These are phyloP conservation scores for Globisporangium cylindrosporum DNA, from an alignment of 352 stramenopile genomes.

Conservation along the genomic window DNA sequence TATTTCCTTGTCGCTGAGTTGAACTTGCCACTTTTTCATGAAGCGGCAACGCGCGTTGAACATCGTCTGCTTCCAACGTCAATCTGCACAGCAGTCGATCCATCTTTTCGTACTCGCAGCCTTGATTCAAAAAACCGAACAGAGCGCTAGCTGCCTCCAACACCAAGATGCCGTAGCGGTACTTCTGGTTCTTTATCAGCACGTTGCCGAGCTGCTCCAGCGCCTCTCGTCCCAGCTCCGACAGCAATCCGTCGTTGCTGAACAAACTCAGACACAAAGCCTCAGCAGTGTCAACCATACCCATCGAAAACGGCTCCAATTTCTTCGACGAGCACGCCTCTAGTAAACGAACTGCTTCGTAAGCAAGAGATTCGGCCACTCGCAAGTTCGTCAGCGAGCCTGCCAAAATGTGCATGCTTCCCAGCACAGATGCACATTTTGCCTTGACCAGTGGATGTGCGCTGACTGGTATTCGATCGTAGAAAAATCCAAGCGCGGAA, in stretches of 20 bases:
- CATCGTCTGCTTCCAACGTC: slow-evolving; percentile 73
- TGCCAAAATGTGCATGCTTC: slow-evolving; percentile 45
- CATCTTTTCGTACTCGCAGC: slow-evolving; percentile 71
- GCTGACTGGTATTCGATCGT: slow-evolving; percentile 42
- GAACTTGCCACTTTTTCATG: slow-evolving; percentile 77
- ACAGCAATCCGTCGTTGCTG: slow-evolving; percentile 74
- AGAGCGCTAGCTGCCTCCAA: slow-evolving; percentile 65
- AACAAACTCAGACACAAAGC: slow-evolving; percentile 58
- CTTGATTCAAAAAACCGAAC: slow-evolving; percentile 69
- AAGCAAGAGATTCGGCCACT: slow-evolving; percentile 63
- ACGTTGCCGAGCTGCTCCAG: slow-evolving; percentile 75
- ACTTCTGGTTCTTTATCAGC: slow-evolving; percentile 86
- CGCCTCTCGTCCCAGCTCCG: slow-evolving; percentile 61
- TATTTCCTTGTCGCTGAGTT: slow-evolving; percentile 71
- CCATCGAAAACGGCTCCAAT: slow-evolving; percentile 20
- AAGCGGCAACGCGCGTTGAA: slow-evolving; percentile 65
- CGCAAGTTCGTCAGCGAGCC: slow-evolving; percentile 49
- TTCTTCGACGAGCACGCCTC: slow-evolving; percentile 44
- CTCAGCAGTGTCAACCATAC: slow-evolving; percentile 14
- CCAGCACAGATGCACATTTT: slow-evolving; percentile 64
- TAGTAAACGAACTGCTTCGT: slow-evolving; percentile 72
- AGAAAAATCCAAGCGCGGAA: slow-evolving; percentile 53
- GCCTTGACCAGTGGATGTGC: slow-evolving; percentile 70
- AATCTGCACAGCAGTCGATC: slow-evolving; percentile 71
- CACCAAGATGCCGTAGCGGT: slow-evolving; percentile 79